phyloP scores from a whole-genome alignment of 2,329 filamentous ascomycete genomes.

The Colletotrichum camelliae region DNA sequence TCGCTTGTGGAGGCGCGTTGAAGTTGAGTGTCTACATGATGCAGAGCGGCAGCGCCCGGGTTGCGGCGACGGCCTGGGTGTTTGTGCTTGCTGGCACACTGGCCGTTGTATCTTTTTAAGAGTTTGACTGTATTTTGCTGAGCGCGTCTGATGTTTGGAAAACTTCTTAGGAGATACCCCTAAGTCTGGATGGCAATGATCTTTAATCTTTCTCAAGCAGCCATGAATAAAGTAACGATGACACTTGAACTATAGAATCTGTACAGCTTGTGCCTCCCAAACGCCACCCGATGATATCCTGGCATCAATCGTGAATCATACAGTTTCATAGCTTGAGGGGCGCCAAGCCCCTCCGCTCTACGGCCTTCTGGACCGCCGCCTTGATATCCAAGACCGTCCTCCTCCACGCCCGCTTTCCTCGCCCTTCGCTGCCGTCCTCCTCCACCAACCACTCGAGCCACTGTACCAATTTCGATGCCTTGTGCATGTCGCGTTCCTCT shows the following conservation, averaged over 20 bases:
- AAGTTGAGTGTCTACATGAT: constrained; percentile 50
- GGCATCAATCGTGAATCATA: constrained; percentile 5
- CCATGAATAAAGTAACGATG: neutral
- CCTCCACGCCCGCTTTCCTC: constrained; percentile 52
- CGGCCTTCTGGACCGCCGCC: constrained; percentile 58
- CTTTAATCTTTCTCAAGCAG: neutral
- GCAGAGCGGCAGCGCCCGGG: neutral
- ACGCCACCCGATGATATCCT: constrained; percentile 1
- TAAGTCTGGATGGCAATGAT: neutral
- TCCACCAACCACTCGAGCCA: constrained; percentile 69
- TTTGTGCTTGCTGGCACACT: neutral
- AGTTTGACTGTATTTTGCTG: neutral
- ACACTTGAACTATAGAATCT: neutral
- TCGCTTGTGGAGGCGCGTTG: constrained; percentile 60
- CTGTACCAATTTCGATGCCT: constrained; percentile 71
- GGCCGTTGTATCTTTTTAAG: neutral
- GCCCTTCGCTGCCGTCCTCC: constrained; percentile 42
- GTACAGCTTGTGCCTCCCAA: neutral
- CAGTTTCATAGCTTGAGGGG: constrained; percentile 49
- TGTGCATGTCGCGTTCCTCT: constrained; percentile 80
- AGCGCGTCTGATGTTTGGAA: neutral
- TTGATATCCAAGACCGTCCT: constrained; percentile 49
- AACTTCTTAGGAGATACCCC: neutral
- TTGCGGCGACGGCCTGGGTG: neutral
- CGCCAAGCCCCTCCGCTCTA: constrained; percentile 61